Evolutionary conservation across 179 eudicot species (phyloP), one percentile per base, ranked within the genome.

Genomic region (Silene coronaria): DNA sequence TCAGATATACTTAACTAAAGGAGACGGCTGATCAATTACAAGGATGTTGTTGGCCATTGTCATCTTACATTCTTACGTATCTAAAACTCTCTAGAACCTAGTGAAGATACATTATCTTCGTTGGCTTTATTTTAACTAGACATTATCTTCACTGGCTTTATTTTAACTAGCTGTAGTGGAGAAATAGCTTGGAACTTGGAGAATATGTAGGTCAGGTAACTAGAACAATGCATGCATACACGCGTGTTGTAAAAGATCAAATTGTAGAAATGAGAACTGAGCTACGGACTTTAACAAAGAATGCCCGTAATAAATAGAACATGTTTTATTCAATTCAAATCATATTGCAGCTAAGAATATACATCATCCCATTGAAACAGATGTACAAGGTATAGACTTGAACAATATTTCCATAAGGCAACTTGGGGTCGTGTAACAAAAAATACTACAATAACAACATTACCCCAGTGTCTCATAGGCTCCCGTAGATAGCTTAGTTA

Each of bases 151-250:
- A n/a, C n/a, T 14, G 62, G 19, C 62, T 16, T 51, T 71, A 71
- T 13, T 21, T 69, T 14, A 46, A 22, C 57, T 23, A 45, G 58
- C 19, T 45, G 58, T 70, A 16, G 8, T 19, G 48, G 53, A 69
- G 16, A 69, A 23, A 26, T 45, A 13, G 42, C 62, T 17, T 53
- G 6, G 45, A 28, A 16, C 14, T 26, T 6, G 14, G 9, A 70
- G 22, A 53, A 71, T 1, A 6, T 28, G 26, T 60, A 26, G 12
- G 74, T n/a, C 62, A 27, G 26, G 17, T 17, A 71, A 71, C 38
- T 17, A 14, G 74, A 26, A 7, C 32, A 51, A 28, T 71, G 63
- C 63, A 53, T 71, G 74, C 45, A 14, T 51, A 48, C 42, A 51
- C 53, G 22, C 17, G 12, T 51, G 62, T 17, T 28, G 7, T 71